Conservation (phyloP, 805 yeast species). For the Candida pini region DNA sequence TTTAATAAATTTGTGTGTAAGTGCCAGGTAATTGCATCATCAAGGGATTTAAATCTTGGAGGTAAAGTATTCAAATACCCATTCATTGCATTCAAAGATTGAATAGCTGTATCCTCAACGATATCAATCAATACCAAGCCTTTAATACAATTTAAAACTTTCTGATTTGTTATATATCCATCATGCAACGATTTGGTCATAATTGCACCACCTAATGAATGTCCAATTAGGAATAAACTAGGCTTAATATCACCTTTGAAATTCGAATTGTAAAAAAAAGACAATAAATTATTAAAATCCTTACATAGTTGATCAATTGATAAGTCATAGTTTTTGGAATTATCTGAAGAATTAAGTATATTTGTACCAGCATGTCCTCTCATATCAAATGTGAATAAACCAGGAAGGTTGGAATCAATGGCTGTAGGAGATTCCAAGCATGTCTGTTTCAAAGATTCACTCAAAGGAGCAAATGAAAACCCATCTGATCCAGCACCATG, state of each 20-base stretch:
- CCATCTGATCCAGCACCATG: constrained; percentile 97
- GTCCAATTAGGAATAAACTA: constrained; percentile 67
- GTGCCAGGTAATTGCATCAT: constrained; percentile 80
- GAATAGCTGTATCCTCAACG: constrained; percentile 87
- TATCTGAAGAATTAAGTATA: constrained; percentile 13
- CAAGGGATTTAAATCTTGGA: constrained; percentile 40
- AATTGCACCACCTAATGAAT: constrained; percentile 89
- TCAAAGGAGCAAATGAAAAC: constrained; percentile 61
- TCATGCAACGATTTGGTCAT: constrained; percentile 46
- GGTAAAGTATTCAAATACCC: constrained; percentile 67
- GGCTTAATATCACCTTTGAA: constrained; percentile 20
- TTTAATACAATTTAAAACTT: too few species aligned
- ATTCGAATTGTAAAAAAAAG: constrained; percentile 28
- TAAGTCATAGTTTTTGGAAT: constrained; percentile 27
- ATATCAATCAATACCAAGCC: constrained; percentile 85
- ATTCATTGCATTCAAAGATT: constrained; percentile 63
- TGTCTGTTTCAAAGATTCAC: constrained; percentile 36
- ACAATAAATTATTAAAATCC: constrained; percentile 53
- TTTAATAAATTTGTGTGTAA: constrained; percentile 48
- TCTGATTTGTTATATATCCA: constrained; percentile 11
- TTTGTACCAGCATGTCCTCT: constrained; percentile 76
- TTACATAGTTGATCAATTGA: constrained; percentile 45
- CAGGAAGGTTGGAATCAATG: constrained; percentile 44
- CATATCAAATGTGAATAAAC: constrained; percentile 67
- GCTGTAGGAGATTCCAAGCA: constrained; percentile 21